These are phyloP conservation scores for Debaryomyces maramus DNA, from an alignment of 805 yeast species.

Conservation along the genomic window DNA sequence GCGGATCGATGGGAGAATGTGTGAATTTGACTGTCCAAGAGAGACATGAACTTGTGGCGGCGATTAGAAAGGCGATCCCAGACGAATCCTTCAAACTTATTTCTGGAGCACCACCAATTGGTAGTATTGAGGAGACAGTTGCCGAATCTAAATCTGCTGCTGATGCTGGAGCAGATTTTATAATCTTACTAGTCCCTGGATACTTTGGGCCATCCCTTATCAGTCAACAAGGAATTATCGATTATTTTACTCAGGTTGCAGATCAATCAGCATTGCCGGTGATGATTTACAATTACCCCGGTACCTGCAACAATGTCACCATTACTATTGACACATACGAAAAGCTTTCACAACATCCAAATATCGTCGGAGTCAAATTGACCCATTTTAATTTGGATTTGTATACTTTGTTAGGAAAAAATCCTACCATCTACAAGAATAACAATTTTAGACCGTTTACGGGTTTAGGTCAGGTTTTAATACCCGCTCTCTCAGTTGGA, in stretches of 20 bases:
- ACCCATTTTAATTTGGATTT: constrained; percentile 24
- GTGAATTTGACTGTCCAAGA: constrained; percentile 32
- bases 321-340: constrained; percentile 22
- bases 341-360: constrained; percentile 28
- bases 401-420: constrained; percentile 19
- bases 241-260: constrained; percentile 31
- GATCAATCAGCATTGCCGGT: constrained; percentile 33
- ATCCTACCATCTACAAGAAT: constrained; percentile 8
- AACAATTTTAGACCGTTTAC: constrained; percentile 24
- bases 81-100: constrained; percentile 29
- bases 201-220: constrained; percentile 33
- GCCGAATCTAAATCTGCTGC: constrained; percentile 22
- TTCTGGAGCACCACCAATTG: constrained; percentile 33
- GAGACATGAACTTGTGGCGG: constrained; percentile 25
- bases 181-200: constrained; percentile 34
- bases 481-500: constrained; percentile 26
- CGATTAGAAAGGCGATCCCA: constrained; percentile 30
- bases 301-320: constrained; percentile 33
- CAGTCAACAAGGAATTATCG: constrained; percentile 31
- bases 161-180: constrained; percentile 35
- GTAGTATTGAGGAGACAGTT: constrained; percentile 25
- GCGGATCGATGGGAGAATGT: constrained; percentile 44
- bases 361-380: constrained; percentile 36
- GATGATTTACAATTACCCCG: constrained; percentile 38
- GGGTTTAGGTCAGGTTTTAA: constrained; percentile 25